Evolutionary conservation across 1,139 yeast genomes (phyloP).

Genomic region (Hansenula anomala): DNA sequence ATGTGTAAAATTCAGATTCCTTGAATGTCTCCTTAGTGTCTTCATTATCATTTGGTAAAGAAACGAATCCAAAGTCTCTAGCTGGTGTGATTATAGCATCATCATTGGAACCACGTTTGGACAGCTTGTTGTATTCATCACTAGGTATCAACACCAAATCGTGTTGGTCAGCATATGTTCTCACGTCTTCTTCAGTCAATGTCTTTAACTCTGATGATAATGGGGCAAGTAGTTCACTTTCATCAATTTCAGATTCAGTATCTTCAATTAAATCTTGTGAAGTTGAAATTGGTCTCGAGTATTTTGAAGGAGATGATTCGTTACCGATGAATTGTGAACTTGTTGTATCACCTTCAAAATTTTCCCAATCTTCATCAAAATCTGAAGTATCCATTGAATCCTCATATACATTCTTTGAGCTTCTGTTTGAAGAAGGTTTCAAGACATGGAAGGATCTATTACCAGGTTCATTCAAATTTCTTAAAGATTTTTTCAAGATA

Average conservation of each 20-base stretch:
- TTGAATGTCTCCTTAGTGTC: constrained; percentile 15
- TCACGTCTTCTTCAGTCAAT: constrained; percentile 35
- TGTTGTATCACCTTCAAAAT: constrained; percentile 19
- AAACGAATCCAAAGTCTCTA: constrained; percentile 19
- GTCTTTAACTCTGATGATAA: constrained; percentile 18
- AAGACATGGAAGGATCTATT: constrained; percentile 15
- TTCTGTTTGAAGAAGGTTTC: constrained; percentile 17
- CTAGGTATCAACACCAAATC: constrained; percentile 45
- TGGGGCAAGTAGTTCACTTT: constrained; percentile 13
- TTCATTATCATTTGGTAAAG: constrained; percentile 23
- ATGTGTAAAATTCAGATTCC: constrained; percentile 3
- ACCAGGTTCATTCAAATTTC: constrained; percentile 11
- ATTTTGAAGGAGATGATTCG: constrained; percentile 11
- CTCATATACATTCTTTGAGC: constrained; percentile 17
- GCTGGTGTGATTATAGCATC: constrained; percentile 18
- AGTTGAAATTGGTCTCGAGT: constrained; percentile 13
- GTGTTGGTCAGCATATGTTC: constrained; percentile 44
- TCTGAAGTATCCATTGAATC: constrained; percentile 17
- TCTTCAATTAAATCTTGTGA: constrained; percentile 16
- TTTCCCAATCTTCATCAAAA: constrained; percentile 27
- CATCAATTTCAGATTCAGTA: constrained; percentile 20
- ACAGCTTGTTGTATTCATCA: constrained; percentile 32
- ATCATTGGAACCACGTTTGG: constrained; percentile 20
- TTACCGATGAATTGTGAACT: constrained; percentile 4
- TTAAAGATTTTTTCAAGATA: constrained; percentile 6